Conservation (phyloP, 2,329 filamentous ascomycete genomes). For the Aspergillus nomiae region DNA sequence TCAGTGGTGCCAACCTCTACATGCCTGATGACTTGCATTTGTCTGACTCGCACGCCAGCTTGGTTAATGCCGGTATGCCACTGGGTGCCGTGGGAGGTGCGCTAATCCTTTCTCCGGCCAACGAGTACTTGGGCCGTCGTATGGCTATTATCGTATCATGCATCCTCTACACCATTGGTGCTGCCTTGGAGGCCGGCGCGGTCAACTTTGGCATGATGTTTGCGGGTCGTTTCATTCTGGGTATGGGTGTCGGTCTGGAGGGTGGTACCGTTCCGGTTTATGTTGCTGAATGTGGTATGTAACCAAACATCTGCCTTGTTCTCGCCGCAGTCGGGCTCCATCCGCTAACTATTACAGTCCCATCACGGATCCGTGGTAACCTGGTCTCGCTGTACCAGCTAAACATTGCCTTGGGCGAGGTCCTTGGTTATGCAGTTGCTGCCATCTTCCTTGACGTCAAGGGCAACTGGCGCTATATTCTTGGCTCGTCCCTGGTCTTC, state of each 20-base stretch:
- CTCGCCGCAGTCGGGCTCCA: neutral
- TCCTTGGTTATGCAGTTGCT: slow-evolving; percentile 71
- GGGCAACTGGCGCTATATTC: slow-evolving; percentile 73
- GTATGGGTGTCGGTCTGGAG: slow-evolving; percentile 71
- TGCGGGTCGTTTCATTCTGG: slow-evolving; percentile 67
- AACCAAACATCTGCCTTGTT: neutral
- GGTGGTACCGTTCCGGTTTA: slow-evolving; percentile 75
- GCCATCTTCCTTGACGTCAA: slow-evolving; percentile 71
- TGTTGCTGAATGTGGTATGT: slow-evolving; percentile 61
- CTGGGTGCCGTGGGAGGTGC: slow-evolving; percentile 72
- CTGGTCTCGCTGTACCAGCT: slow-evolving; percentile 74
- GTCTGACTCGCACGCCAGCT: slow-evolving; percentile 58
- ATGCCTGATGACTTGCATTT: slow-evolving; percentile 62
- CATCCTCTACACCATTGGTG: slow-evolving; percentile 70
- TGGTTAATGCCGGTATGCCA: slow-evolving; percentile 72
- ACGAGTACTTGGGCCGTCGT: slow-evolving; percentile 68
- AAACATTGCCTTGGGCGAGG: slow-evolving; percentile 74
- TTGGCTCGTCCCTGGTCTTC: slow-evolving; percentile 71
- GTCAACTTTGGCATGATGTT: slow-evolving; percentile 73
- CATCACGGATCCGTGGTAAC: slow-evolving; percentile 68
- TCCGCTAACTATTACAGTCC: slow-evolving; percentile 51
- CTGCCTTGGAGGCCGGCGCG: slow-evolving; percentile 66
- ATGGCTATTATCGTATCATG: slow-evolving; percentile 71
- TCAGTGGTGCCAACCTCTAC: slow-evolving; percentile 67
- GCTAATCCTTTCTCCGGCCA: slow-evolving; percentile 65